Evolutionary conservation across 495 filamentous ascomycete species (phyloP).

Genomic region (Aspergillus steynii): DNA sequence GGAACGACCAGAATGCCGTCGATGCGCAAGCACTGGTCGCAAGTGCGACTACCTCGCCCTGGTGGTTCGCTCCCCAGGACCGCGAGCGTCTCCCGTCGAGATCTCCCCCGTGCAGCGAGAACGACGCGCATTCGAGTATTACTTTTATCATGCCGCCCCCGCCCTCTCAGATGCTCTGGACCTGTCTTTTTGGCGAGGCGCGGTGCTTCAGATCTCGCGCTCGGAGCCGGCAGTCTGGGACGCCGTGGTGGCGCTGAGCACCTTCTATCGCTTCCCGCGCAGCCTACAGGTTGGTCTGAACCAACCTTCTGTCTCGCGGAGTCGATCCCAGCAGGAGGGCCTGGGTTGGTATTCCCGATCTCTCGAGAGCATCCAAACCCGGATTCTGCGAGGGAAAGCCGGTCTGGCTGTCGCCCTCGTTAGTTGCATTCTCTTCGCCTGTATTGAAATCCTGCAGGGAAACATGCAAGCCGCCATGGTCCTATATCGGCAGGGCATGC

Average conservation of each 20-base stretch:
- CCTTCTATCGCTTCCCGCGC: slow-evolving; percentile 44
- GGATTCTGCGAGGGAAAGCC: slow-evolving; percentile 27
- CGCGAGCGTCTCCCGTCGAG: slow-evolving; percentile 1
- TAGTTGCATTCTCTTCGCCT: slow-evolving; percentile 54
- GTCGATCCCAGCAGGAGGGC: slow-evolving; percentile 23
- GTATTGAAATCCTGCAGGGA: slow-evolving; percentile 53
- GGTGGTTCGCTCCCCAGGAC: not conserved
- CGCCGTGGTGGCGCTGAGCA: slow-evolving; percentile 51
- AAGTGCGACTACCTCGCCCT: slow-evolving; percentile 37
- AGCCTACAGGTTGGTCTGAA: slow-evolving; percentile 3
- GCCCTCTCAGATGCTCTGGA: slow-evolving; percentile 47
- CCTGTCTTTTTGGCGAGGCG: slow-evolving; percentile 52
- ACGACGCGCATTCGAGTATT: slow-evolving; percentile 52
- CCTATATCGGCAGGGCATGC: slow-evolving; percentile 26
- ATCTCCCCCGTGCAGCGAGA: slow-evolving; percentile 20
- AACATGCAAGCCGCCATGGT: slow-evolving; percentile 31
- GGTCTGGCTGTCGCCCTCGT: slow-evolving; percentile 45
- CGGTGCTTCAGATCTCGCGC: slow-evolving; percentile 55
- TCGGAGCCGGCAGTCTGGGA: slow-evolving; percentile 57
- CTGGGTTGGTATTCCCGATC: slow-evolving; percentile 37
- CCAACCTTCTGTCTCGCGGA: slow-evolving; percentile 17
- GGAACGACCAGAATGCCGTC: slow-evolving; percentile 55
- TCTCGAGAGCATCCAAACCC: slow-evolving; percentile 34
- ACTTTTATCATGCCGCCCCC: slow-evolving; percentile 49
- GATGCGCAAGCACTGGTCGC: slow-evolving; percentile 54